Conservation (phyloP, 2,329 filamentous ascomycete species). For the Botrytis porri region DNA sequence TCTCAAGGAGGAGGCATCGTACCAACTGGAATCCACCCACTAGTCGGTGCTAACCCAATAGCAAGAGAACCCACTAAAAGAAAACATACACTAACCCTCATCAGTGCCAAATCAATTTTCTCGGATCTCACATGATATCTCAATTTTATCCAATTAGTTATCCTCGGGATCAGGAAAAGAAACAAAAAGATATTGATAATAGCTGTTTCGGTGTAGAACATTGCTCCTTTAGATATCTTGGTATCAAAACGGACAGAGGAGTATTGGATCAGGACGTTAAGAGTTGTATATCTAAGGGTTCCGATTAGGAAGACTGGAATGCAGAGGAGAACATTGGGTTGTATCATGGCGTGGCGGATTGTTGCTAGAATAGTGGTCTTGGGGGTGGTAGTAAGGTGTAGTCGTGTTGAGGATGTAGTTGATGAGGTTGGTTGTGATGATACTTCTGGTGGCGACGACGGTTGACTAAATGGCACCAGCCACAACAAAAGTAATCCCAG, state of each 20-base stretch:
- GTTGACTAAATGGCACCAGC: constrained; percentile 27
- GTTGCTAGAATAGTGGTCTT: constrained; percentile 19
- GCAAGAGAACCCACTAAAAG: constrained; percentile 31
- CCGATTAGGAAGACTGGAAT: constrained; percentile 36
- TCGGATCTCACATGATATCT: constrained; percentile 26
- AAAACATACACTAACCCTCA: constrained; percentile 30
- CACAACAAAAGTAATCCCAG: constrained; percentile 29
- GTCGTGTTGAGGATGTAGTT: not conserved
- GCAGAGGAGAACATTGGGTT: constrained; percentile 28
- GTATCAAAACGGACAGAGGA: constrained; percentile 34
- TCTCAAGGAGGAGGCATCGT: not conserved
- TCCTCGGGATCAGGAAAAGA: constrained; percentile 32
- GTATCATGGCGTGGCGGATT: constrained; percentile 22
- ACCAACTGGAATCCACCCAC: constrained; percentile 31
- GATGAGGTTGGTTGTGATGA: not conserved
- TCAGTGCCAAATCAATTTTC: constrained; percentile 32
- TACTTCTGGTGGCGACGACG: not conserved
- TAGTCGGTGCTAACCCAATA: constrained; percentile 28
- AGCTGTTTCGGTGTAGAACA: constrained; percentile 37
- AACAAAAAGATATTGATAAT: constrained; percentile 36
- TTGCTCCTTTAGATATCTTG: constrained; percentile 34
- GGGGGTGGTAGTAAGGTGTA: not conserved
- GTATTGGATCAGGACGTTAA: constrained; percentile 37
- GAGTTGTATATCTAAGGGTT: constrained; percentile 35
- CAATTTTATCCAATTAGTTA: constrained; percentile 25